Evolutionary conservation across 257 asterid genomes (phyloP), one percentile per base, ranked within the genome.

Genomic region (Paulownia fortunei): DNA sequence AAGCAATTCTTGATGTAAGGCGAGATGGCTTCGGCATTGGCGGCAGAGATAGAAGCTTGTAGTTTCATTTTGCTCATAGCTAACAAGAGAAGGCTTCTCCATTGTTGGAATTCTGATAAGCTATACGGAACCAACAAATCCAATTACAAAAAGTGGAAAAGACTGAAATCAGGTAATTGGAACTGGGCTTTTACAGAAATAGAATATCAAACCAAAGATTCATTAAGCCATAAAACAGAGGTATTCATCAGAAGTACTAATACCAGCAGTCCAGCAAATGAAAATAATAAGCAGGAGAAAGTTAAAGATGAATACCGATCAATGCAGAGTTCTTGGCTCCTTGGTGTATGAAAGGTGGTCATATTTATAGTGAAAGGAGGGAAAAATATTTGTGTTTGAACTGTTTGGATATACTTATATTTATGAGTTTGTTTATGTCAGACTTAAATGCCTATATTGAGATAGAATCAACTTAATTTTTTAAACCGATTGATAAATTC

Each of bases 21-120:
- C 62, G 10, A 62, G 32, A 39, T 62, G 79, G 56, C 64, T 74
- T 74, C 27, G 39, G 79, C 79, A 74, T 16, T 62, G 65, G 41
- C 65, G 79, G 73, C 73, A 75, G 21, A 63, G 41, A 55, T 46
- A 75, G 39, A 75, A 63, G 12, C 64, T 49, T 24, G 49, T 47
- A 12, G 62, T 51, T 21, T 32, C 13, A 51, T 63, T 75, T 13
- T 75, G 65, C 64, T 75, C 64, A 23, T 11, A 75, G 18, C 65
- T 41, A 21, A 75, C 73, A 0, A 63, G 79, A 63, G 69, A 16
- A 24, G 41, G 27, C 36, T 41, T 62, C 60, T 63, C 79, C 79
- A 75, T 63, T 19, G 4, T 52, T 42, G 12, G 36, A 42, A 42
- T 42, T 42, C 13, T 42, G 10, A 42, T 8, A 42, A 42, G 15